Percentiles rank a stretch among this genome's conserved stretches.
Conservation (phyloP, 306 rosid species). For the Fragaria ananassa region DNA sequence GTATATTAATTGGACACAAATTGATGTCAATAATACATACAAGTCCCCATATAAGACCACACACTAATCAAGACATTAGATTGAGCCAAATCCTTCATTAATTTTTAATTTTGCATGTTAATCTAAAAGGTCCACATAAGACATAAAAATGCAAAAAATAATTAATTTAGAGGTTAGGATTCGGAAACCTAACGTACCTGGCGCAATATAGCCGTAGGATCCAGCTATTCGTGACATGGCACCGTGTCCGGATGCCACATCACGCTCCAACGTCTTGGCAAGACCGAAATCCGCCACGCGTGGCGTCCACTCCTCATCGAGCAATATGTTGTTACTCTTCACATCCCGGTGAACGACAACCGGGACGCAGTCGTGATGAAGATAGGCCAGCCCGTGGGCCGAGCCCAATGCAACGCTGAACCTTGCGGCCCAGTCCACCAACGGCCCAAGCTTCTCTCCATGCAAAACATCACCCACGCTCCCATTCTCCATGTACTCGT, state of each 20-base stretch:
- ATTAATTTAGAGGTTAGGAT: not conserved
- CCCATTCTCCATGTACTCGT: slow-evolving; percentile 78
- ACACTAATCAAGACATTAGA: not conserved
- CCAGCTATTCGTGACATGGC: slow-evolving; percentile 71
- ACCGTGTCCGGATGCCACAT: slow-evolving; percentile 11
- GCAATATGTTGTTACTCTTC: slow-evolving; percentile 82
- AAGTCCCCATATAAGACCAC: not conserved
- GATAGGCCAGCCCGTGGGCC: slow-evolving; percentile 68
- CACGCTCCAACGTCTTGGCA: slow-evolving; percentile 55
- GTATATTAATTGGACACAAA: not conserved
- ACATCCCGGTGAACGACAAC: slow-evolving; percentile 75
- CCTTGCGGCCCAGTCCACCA: slow-evolving; percentile 51
- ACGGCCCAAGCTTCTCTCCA: slow-evolving; percentile 33
- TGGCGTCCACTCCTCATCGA: slow-evolving; percentile 59
- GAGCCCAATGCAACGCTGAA: slow-evolving; percentile 57
- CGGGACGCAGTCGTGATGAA: slow-evolving; percentile 74
- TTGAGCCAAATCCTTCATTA: not conserved
- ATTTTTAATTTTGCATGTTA: not conserved
- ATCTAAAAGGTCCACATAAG: not conserved
- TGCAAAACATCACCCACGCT: slow-evolving; percentile 72
- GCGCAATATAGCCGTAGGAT: slow-evolving; percentile 86
- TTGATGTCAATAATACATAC: not conserved
- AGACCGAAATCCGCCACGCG: slow-evolving; percentile 79
- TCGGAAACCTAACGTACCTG: slow-evolving; percentile 36
- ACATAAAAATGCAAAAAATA: not conserved